phyloP scores from a whole-genome alignment of 306 rosid species.

The Mimosa pudica region DNA sequence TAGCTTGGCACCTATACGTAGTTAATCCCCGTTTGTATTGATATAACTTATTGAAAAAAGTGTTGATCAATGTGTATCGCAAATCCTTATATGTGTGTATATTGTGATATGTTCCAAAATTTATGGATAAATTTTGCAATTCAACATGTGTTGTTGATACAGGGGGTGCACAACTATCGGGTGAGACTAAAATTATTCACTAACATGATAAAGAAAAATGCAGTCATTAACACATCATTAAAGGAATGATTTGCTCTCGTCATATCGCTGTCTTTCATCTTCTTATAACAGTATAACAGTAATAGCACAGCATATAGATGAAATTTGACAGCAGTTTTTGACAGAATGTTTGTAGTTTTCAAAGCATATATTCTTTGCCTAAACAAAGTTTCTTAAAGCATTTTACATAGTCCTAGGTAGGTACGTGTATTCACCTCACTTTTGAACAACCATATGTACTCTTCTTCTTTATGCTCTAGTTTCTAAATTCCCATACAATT shows the following conservation, averaged over 20 bases:
- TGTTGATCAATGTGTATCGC: neutral
- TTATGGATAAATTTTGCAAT: neutral
- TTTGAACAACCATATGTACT: neutral
- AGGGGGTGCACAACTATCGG: neutral
- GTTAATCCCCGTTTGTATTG: neutral
- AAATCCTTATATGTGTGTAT: neutral
- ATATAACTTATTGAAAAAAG: neutral
- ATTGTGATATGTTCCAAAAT: no score
- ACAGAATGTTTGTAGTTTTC: neutral
- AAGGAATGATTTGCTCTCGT: neutral
- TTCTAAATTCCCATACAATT: neutral
- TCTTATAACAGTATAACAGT: neutral
- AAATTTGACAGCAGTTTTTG: neutral
- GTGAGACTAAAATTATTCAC: neutral
- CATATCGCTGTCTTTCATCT: neutral
- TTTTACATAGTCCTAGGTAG: neutral
- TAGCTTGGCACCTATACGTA: no score
- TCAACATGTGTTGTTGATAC: neutral
- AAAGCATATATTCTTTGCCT: neutral
- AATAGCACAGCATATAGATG: neutral
- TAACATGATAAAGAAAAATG: no score
- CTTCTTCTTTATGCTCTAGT: neutral
- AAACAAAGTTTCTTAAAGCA: neutral
- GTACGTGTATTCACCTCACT: neutral
- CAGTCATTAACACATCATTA: neutral